Conservation (phyloP, 163 green algal genomes). For the Botryococcus braunii region DNA sequence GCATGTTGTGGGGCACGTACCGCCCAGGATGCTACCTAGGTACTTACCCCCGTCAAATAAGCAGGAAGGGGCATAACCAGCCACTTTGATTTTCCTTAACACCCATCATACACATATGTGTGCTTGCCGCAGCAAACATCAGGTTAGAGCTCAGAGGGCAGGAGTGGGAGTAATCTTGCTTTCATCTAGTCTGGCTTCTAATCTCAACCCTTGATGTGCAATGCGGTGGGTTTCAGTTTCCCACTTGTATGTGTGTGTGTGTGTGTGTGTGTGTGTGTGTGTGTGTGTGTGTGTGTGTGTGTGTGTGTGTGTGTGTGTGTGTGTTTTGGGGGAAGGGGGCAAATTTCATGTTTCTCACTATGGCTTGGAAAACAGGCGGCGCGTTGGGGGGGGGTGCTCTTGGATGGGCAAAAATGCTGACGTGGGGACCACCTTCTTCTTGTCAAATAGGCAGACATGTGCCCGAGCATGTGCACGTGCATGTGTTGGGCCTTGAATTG, state of each 20-base stretch:
- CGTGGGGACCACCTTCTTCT: too few relatives aligned
- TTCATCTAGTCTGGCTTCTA: background rate
- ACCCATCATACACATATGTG: background rate
- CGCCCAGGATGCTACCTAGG: slow-evolving; percentile 82
- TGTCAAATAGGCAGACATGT: too few relatives aligned
- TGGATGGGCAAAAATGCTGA: too few relatives aligned
- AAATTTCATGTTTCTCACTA: too few relatives aligned
- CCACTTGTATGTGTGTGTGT: background rate
- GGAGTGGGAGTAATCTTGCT: background rate
- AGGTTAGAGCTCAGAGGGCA: background rate
- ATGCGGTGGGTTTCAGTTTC: background rate
- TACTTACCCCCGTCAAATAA: slow-evolving; percentile 17
- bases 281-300: too few relatives aligned
- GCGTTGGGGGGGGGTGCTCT: too few relatives aligned
- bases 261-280: background rate
- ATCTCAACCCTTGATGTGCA: background rate
- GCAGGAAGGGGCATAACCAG: background rate
- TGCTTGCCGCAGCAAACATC: background rate
- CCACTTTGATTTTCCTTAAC: background rate
- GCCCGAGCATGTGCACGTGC: too few relatives aligned
- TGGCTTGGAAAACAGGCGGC: too few relatives aligned
- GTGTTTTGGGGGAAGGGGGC: too few relatives aligned
- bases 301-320: too few relatives aligned
- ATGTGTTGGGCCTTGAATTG: too few relatives aligned
- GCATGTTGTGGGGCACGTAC: slow-evolving; percentile 86